Percentiles rank a stretch among this genome's conserved stretches.
phyloP scores from a whole-genome alignment of 2,329 filamentous ascomycete genomes.

The Talaromyces pinophilus region DNA sequence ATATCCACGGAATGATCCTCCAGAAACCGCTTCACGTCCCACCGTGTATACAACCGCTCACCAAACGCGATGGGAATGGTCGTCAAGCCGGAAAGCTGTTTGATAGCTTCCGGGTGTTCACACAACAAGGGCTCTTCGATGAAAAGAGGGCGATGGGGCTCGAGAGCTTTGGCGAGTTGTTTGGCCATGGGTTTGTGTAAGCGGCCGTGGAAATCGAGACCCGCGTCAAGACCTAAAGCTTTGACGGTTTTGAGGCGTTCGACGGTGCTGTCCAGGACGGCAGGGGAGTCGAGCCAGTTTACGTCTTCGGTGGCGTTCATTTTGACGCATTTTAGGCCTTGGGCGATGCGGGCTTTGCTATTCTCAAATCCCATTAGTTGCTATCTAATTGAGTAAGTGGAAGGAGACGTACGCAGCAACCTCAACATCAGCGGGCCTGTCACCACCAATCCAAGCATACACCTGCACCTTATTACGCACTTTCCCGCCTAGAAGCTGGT shows the following conservation, averaged over 20 bases:
- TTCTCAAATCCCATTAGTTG: neutral
- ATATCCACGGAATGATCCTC: constrained; percentile 69
- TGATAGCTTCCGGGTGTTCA: constrained; percentile 68
- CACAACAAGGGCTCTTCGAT: constrained; percentile 73
- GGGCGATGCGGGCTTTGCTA: constrained; percentile 51
- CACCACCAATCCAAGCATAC: constrained; percentile 78
- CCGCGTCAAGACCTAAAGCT: constrained; percentile 68
- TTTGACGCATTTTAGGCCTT: constrained; percentile 57
- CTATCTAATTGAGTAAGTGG: no score
- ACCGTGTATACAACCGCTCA: constrained; percentile 69
- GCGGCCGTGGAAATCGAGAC: constrained; percentile 75
- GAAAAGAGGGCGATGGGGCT: constrained; percentile 70
- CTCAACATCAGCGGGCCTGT: constrained; percentile 67
- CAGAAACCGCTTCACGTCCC: constrained; percentile 73
- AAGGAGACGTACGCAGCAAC: constrained; percentile 38
- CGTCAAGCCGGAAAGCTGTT: constrained; percentile 59
- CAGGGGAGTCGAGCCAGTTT: constrained; percentile 74
- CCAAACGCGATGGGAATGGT: constrained; percentile 69
- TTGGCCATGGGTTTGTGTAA: constrained; percentile 81
- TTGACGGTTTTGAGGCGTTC: constrained; percentile 70
- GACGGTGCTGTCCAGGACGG: constrained; percentile 62
- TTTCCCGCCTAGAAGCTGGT: constrained; percentile 73
- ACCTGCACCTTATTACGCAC: constrained; percentile 69
- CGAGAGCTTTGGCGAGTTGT: constrained; percentile 67
- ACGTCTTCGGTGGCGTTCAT: constrained; percentile 80